Evolutionary conservation across 2,329 filamentous ascomycete genomes (phyloP), one percentile per base, ranked within the genome.

Genomic region (Emmonsia crescens): DNA sequence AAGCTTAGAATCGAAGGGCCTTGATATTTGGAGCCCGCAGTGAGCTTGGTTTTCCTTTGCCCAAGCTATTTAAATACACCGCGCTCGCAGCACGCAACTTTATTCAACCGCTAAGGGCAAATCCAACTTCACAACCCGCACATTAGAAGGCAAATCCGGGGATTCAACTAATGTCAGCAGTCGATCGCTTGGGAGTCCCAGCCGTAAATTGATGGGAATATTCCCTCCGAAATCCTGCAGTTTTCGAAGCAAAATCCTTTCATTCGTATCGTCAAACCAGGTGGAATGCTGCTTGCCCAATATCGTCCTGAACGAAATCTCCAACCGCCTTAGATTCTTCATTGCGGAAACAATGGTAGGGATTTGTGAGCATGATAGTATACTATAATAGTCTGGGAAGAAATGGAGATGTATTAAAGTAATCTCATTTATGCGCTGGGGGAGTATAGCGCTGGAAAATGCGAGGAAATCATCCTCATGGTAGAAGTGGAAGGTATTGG

Each of bases 401-500:
- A 24, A 36, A 36, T 55, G 33, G n/a, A 55, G 52, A 14, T 55
- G 33, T 6, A 55, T 19, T 14, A 31, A 55, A n/a, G 52, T 38
- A 3, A 55, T 38, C 33, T 16, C 19, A 38, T 55, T 38, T 5
- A 59, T n/a, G 27, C 57, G 57, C 33, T 59, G 27, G n/a, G 57
- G 42, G 10, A 59, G 57, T 4, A 59, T 21, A 16, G 31, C 5
- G 42, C 9, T 21, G 42, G 40, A 42, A 31, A 59, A 36, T 31
- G 14, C 31, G 10, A 33, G 38, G 29, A 48, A 49, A 29, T 27
- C 29, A 9, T 29, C 31, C 42, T 27, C 40, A 21, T 36, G 24
- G 21, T 31, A n/a, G 42, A 59, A 46, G 46, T 48, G 42, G 21
- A 59, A 46, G 19, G 29, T 59, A 44, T 59, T 59, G n/a, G 57